These are phyloP conservation scores for Rhodomyrtus psidioides DNA, from an alignment of 441 rosid genomes.

Conservation along the genomic window DNA sequence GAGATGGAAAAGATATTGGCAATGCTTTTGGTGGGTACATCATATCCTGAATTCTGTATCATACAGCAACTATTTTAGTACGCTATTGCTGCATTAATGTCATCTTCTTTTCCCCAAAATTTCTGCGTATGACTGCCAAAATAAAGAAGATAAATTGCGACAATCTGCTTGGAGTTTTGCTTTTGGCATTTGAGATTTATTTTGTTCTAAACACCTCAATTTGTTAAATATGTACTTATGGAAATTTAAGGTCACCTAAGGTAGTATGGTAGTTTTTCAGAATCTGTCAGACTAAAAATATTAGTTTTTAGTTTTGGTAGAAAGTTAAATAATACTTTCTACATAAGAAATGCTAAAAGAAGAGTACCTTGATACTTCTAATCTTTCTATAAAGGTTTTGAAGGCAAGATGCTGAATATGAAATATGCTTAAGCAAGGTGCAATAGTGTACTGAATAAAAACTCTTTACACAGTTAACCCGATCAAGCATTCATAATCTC, in stretches of 20 bases:
- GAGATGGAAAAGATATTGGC: constrained; percentile 65
- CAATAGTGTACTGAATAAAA: background rate
- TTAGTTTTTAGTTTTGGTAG: background rate
- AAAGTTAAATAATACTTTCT: background rate
- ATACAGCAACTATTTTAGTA: background rate
- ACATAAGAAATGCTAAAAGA: background rate
- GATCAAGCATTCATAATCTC: background rate
- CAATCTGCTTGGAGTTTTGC: background rate
- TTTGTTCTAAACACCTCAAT: background rate
- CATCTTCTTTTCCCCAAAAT: background rate
- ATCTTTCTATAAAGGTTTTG: background rate
- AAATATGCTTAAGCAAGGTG: background rate
- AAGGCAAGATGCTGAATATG: background rate
- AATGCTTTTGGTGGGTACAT: constrained; percentile 52
- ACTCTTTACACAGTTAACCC: background rate
- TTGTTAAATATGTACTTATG: background rate
- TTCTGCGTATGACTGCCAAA: background rate
- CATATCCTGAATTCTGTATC: background rate
- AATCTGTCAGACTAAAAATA: background rate
- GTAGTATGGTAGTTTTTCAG: background rate
- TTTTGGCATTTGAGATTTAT: background rate
- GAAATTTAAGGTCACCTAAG: background rate
- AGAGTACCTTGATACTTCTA: background rate
- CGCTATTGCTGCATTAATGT: background rate
- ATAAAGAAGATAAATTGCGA: background rate